These are phyloP conservation scores for Thalassiosira mediterranea DNA, from an alignment of 352 stramenopile species.

Conservation along the genomic window DNA sequence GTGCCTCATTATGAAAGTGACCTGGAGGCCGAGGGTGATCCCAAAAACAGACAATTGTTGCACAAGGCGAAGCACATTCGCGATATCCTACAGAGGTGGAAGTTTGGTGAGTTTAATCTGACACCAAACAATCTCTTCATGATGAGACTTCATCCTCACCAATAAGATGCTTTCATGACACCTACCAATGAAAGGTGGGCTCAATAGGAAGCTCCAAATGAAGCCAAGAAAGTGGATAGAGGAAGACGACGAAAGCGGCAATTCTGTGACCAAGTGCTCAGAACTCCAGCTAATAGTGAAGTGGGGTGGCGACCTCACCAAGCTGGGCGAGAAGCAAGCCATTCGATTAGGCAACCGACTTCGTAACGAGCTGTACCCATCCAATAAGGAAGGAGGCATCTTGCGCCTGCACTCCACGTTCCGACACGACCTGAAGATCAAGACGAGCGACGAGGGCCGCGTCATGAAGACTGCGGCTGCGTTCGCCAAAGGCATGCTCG, in stretches of 20 bases:
- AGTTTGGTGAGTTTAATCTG: neutral
- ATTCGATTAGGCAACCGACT: conserved; percentile 93
- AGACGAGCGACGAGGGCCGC: conserved; percentile 97
- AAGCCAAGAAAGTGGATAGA: conserved; percentile 87
- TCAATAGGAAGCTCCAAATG: conserved; percentile 98
- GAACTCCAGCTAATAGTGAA: conserved; percentile 99
- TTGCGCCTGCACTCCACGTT: conserved; percentile 99
- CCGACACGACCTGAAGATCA: conserved; percentile 99
- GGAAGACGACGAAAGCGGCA: conserved; percentile 43
- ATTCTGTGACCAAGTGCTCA: conserved; percentile 72
- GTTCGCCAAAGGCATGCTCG: conserved; percentile 98
- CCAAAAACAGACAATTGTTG: conserved; percentile 86
- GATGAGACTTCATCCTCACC: no score
- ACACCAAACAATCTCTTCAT: no score
- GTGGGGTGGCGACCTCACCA: conserved; percentile 97
- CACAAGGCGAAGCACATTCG: conserved; percentile 93
- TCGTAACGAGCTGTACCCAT: conserved; percentile 86
- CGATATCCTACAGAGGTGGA: conserved; percentile 95
- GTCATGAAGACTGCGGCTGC: conserved; percentile 99
- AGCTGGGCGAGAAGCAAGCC: conserved; percentile 95
- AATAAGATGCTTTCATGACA: no score
- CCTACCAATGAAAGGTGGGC: no score
- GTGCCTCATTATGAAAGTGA: no score
- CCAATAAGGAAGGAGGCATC: conserved; percentile 89
- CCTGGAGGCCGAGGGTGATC: conserved; percentile 54